phyloP scores from a whole-genome alignment of 768 basidiomycete genomes.

The Lactarius psammicola region DNA sequence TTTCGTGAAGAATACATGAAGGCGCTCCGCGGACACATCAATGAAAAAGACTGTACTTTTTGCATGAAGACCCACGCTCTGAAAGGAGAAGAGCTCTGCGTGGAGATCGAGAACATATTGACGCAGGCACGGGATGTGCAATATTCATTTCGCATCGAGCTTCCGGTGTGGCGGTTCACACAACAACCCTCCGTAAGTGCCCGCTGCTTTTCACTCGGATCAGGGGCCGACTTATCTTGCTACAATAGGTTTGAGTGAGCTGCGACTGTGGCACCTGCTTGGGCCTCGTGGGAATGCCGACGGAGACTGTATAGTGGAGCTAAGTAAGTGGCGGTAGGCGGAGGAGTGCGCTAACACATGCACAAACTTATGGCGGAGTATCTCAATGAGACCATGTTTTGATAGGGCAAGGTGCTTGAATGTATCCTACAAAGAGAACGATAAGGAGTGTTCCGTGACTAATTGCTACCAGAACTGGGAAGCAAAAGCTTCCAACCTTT shows the following conservation, averaged over 20 bases:
- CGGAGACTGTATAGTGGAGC: neutral
- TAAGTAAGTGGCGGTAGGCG: neutral
- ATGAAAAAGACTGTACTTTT: neutral
- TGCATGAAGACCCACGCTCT: constrained; percentile 4
- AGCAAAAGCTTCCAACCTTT: no score
- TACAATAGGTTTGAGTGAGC: neutral
- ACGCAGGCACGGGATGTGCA: neutral
- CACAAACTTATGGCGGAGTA: neutral
- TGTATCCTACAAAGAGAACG: neutral
- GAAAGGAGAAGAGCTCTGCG: constrained; percentile 2
- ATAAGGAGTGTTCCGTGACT: neutral
- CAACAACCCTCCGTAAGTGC: neutral
- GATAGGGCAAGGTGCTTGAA: neutral
- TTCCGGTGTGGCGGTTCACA: neutral
- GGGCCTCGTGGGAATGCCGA: neutral
- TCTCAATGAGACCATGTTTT: neutral
- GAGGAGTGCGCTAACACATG: neutral
- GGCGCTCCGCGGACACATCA: neutral
- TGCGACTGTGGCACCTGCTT: neutral
- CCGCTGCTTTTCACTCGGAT: neutral
- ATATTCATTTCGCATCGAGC: neutral
- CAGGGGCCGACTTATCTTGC: neutral
- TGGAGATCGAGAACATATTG: neutral
- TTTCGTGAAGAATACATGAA: neutral
- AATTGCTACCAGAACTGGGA: no score